A percentile compares a stretch with the other conserved stretches of the same genome.
Evolutionary conservation across 768 basidiomycete genomes (phyloP).

Genomic region (Dacryopinax spathularia): DNA sequence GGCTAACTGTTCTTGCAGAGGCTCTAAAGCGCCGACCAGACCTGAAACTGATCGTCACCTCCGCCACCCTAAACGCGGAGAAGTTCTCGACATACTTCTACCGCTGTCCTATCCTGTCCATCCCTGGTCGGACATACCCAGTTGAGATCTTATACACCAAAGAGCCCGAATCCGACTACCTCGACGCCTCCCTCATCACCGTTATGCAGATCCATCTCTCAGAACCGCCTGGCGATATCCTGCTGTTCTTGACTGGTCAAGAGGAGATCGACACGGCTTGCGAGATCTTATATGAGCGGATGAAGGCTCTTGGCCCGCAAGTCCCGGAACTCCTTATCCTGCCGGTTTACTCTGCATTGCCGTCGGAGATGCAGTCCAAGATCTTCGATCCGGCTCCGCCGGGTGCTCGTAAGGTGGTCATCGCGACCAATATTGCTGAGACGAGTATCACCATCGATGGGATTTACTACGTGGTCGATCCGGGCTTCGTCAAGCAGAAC

Average conservation of each 20-base stretch:
- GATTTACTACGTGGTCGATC: conserved; percentile 98
- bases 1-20: conserved; percentile 39
- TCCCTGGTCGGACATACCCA: conserved; percentile 98
- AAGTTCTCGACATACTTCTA: conserved; percentile 99
- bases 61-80: conserved; percentile 96
- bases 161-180: conserved; percentile 92
- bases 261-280: conserved; percentile 98
- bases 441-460: conserved; percentile 96
- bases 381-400: conserved; percentile 98
- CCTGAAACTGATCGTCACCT: conserved; percentile 94
- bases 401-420: conserved; percentile 95
- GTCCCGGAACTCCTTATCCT: conserved; percentile 94
- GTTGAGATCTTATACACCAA: conserved; percentile 98
- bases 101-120: conserved; percentile 97
- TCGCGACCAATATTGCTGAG: conserved; percentile 99
- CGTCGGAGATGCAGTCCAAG: conserved; percentile 93
- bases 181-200: conserved; percentile 95
- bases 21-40: conserved; percentile 88
- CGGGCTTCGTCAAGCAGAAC: conserved; percentile 97
- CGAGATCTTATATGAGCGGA: conserved; percentile 93
- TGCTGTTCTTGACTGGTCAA: conserved; percentile 95
- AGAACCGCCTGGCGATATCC: conserved; percentile 89
- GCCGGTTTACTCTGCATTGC: conserved; percentile 94
- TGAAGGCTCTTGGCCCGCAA: conserved; percentile 97
- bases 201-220: conserved; percentile 99